Base-by-base conservation (phyloP, 345 rosid species). In the Bretschneidera sinensis region DNA sequence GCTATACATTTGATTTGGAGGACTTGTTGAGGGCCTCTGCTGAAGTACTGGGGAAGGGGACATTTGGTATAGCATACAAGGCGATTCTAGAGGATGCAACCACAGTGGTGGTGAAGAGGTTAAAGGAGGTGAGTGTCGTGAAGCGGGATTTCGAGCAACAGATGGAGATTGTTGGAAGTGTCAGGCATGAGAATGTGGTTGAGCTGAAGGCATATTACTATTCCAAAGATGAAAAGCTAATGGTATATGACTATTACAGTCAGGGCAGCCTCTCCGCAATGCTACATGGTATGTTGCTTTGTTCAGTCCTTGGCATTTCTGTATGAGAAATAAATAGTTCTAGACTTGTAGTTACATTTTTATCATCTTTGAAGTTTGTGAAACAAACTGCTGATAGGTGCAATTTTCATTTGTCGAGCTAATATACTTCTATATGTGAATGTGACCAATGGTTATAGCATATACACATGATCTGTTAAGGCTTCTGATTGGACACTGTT, bases 1-100 rank as follows among this genome's bases (percentile, higher is more conserved):
- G 70, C 34, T 90, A 90, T 67, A 79, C 96, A 21, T 90, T 94
- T 49, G 96, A 94, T 82, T 80, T 94, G 73, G 99, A 94, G 75
- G 99, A 94, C 83, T 75, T 94, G 7, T 72, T 94, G 79, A 86
- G 97, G 68, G 99, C 99, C 57, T 94, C 97, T 15, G 97, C 97
- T 17, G 99, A 94, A 71, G 96, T 94, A n/a, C 72, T 94, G 61
- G 99, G 97, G 20, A 94, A 94, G 54, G 99, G 99, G 45, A 86
- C 99, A 13, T 90, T 90, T 51, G 97, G 99, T 17, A 86, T 81
- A 43, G 81, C 99, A 33, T 94, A 94, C 48, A 94, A 83, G 76
- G 99, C 97, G 0, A 70, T 68, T 45, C 67, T 74, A 16, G 78
- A 74, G 20, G 78, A 74, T 57, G 73, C 71, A 0, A 74, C 78